A percentile compares a stretch with the other conserved stretches of the same genome.
These are phyloP conservation scores for Aspergillus ochraceoroseus DNA, from an alignment of 2,329 filamentous ascomycete genomes.

Conservation along the genomic window DNA sequence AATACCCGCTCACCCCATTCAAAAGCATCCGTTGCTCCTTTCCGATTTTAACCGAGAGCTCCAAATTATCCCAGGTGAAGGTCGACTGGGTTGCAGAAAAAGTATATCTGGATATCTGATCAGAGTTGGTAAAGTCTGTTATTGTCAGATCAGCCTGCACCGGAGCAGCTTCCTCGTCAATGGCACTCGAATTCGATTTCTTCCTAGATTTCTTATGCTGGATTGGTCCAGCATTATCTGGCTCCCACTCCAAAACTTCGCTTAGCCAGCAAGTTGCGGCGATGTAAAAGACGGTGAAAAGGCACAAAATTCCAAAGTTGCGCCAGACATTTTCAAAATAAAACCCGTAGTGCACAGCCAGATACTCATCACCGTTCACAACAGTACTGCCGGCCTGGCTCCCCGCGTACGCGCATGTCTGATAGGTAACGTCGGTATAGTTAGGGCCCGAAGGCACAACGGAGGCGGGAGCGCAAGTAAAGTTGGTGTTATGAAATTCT, in stretches of 20 bases:
- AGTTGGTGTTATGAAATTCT: constrained; percentile 53
- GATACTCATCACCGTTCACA: constrained; percentile 52
- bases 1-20: constrained; percentile 65
- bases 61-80: constrained; percentile 63
- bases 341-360: constrained; percentile 49
- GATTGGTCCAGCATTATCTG: constrained; percentile 57
- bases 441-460: constrained; percentile 54
- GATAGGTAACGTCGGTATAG: constrained; percentile 48
- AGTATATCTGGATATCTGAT: constrained; percentile 23
- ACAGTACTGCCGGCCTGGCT: constrained; percentile 47
- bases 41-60: constrained; percentile 62
- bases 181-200: constrained; percentile 9
- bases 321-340: constrained; percentile 57
- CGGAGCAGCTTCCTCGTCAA: constrained; percentile 29
- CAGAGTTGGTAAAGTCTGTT: constrained; percentile 17
- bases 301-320: constrained; percentile 70
- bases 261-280: constrained; percentile 61
- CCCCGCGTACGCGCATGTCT: constrained; percentile 56
- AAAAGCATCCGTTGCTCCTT: constrained; percentile 55
- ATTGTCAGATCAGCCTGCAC: constrained; percentile 21
- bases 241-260: constrained; percentile 59
- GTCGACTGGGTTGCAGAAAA: constrained; percentile 54
- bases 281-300: constrained; percentile 66
- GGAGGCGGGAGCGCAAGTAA: constrained; percentile 53
- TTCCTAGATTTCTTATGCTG: constrained; percentile 59